phyloP scores from a whole-genome alignment of 345 rosid species.

The Arabidopsis suecica region DNA sequence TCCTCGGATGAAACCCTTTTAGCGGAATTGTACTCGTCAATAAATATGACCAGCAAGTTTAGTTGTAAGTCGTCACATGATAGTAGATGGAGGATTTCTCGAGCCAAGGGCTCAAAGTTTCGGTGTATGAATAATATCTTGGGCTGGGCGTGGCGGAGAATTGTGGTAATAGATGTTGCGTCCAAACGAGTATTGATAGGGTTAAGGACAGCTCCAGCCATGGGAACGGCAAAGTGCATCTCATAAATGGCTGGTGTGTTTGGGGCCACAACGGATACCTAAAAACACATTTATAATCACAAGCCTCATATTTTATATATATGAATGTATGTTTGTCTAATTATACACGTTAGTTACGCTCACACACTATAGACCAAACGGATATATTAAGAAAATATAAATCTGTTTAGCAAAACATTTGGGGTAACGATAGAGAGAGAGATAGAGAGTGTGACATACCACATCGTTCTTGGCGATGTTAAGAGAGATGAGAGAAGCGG shows the following conservation, averaged over 20 bases:
- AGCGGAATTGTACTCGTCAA: constrained; percentile 9
- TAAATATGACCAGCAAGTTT: constrained; percentile 37
- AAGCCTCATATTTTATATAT: background rate
- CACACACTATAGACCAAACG: too few species aligned
- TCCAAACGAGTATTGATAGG: constrained; percentile 69
- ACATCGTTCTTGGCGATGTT: constrained; percentile 67
- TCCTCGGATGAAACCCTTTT: background rate
- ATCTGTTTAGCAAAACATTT: too few species aligned
- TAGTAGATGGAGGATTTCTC: constrained; percentile 53
- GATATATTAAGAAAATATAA: too few species aligned
- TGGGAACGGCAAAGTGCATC: constrained; percentile 86
- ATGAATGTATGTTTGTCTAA: background rate
- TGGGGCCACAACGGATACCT: constrained; percentile 79
- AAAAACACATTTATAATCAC: background rate
- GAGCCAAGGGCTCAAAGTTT: constrained; percentile 50
- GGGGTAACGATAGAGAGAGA: constrained; percentile 2
- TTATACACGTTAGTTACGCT: too few species aligned
- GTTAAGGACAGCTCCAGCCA: constrained; percentile 80
- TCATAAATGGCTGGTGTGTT: constrained; percentile 76
- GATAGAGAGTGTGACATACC: constrained; percentile 37
- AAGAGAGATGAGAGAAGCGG: constrained; percentile 65
- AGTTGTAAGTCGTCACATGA: constrained; percentile 45
- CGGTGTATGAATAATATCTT: constrained; percentile 65
- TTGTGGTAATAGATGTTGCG: constrained; percentile 45
- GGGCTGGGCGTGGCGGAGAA: constrained; percentile 59